Evolutionary conservation across 2,329 filamentous ascomycete species (phyloP).

Genomic region (Botrytis deweyae): DNA sequence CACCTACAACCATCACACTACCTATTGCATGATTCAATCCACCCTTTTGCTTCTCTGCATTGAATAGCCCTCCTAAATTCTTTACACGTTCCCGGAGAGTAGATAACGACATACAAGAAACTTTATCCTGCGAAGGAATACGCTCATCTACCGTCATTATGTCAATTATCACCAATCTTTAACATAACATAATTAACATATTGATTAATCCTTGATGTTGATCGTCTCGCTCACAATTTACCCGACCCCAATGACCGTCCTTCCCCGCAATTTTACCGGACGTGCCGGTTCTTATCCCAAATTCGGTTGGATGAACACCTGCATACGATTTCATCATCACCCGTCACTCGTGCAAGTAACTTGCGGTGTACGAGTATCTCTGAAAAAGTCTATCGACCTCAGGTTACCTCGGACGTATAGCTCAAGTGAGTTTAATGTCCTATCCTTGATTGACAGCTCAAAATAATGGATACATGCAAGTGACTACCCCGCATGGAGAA

Average conservation of each 20-base stretch:
- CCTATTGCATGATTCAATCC: not conserved
- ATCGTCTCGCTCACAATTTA: slow-evolving; percentile 8
- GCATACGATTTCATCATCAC: slow-evolving; percentile 1
- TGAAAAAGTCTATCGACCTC: not conserved
- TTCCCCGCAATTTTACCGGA: slow-evolving; percentile 3
- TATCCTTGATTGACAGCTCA: slow-evolving; percentile 4
- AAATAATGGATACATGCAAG: not conserved
- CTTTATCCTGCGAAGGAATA: not conserved
- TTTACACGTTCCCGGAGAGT: not conserved
- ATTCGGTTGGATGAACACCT: slow-evolving; percentile 2
- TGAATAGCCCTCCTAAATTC: not conserved
- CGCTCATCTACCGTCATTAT: not conserved
- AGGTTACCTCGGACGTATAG: not conserved
- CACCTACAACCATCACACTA: not conserved
- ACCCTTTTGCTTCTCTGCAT: not conserved
- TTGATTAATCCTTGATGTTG: not conserved
- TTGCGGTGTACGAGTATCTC: not conserved
- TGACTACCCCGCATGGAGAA: slow-evolving; percentile 1
- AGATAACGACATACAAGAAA: not conserved
- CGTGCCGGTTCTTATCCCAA: no score
- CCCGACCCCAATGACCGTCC: not conserved
- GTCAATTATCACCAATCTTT: not conserved
- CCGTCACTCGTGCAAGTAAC: no score
- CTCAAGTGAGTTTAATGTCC: slow-evolving; percentile 4
- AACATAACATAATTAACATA: not conserved